Evolutionary conservation across 345 rosid species (phyloP), one percentile per base, ranked within the genome.

Genomic region (Odontarrhena argentea): DNA sequence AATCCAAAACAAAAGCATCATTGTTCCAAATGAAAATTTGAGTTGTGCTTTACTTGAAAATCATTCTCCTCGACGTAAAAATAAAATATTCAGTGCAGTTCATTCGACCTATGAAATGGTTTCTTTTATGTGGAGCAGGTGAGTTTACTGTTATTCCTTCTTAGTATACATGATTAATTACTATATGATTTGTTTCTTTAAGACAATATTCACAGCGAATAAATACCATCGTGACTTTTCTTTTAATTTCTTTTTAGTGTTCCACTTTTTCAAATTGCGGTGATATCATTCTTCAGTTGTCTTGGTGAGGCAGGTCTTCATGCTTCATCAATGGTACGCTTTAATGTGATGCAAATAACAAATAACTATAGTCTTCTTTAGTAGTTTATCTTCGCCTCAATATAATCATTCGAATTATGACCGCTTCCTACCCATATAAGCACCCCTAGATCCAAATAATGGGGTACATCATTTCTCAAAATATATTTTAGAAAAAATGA

Each of bases 301-400:
- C 91, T 92, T 53, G 77, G 91, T 0, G 96, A 92, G 45, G 85
- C 81, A 32, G 96, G 96, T 13, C 86, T 87, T 48, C 85, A 86
- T 44, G 84, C 91, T 73, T 83, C 96, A 7, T 40, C 83, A 57
- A 58, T 84, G 96, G 98, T 92, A 87, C 6, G 63, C 26, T 65
- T 35, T 51, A 15, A 51, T 45, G 12, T 9, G 34, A 18, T 18
- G 22, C 22, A 18, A 18, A 18, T 18, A 18, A 18, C 22, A 18
- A 18, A 18, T 18, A 18, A 18, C 22, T 18, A 18, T 18, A 18
- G 22, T 18, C 22, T 18, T 18, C 22, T 18, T 18, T 18, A 18
- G 22, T 18, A 18, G 22, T 18, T 18, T 18, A 18, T 18, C 22
- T 18, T 18, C 22, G 22, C 22, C 22, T 18, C 22, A 18, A 18